Conservation (phyloP, 495 filamentous ascomycete genomes). For the Penicillium riverlandense region DNA sequence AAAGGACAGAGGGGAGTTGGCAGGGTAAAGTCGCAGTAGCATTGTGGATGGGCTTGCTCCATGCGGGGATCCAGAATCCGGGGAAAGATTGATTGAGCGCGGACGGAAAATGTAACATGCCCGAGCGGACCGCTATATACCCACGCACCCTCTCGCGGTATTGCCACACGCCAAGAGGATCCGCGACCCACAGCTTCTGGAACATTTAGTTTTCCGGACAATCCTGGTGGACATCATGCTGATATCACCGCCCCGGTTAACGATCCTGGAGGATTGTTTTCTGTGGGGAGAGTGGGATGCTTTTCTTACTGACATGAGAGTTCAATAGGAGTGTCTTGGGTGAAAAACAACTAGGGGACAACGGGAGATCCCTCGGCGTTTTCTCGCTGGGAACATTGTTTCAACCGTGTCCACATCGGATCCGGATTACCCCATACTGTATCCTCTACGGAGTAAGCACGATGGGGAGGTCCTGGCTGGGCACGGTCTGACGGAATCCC, state of each 20-base stretch:
- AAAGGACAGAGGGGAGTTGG: no score
- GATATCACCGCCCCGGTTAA: constrained; percentile 35
- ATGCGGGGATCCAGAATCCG: constrained; percentile 18
- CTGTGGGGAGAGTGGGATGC: background rate
- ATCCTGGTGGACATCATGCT: constrained; percentile 22
- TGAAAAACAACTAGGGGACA: no score
- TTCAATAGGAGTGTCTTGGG: no score
- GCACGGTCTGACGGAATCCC: background rate
- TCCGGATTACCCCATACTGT: constrained; percentile 14
- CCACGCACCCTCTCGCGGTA: constrained; percentile 12
- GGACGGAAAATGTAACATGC: background rate
- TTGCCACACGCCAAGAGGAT: constrained; percentile 29
- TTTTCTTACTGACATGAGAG: background rate
- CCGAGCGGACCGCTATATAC: no score
- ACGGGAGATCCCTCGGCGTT: no score
- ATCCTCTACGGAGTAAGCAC: background rate
- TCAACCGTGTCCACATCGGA: constrained; percentile 4
- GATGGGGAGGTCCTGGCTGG: background rate
- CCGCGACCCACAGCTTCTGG: constrained; percentile 38
- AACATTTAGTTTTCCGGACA: constrained; percentile 22
- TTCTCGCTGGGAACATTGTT: background rate
- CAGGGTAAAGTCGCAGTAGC: no score
- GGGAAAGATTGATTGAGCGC: constrained; percentile 12
- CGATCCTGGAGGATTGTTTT: constrained; percentile 11
- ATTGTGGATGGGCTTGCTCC: background rate